These are phyloP conservation scores for Sarcocystis neurona DNA, from an alignment of 169 alveolate genomes.

Conservation along the genomic window DNA sequence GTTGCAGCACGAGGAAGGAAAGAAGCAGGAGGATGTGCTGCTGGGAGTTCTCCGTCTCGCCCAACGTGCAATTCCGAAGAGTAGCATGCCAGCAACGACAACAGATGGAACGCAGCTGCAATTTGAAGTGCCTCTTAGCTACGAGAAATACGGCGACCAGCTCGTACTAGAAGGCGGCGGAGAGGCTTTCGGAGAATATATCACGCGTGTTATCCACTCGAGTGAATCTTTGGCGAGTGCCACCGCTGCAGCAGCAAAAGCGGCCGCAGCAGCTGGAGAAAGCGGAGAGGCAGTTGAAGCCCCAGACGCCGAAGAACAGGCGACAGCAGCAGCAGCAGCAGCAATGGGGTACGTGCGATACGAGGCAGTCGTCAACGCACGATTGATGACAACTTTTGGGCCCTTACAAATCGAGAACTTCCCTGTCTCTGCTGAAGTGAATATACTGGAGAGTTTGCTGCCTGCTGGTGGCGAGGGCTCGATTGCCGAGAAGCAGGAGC, in stretches of 20 bases:
- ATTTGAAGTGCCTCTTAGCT: neutral
- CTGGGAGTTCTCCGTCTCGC: too few species aligned
- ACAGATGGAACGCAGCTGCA: too few species aligned
- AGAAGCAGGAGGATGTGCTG: too few species aligned
- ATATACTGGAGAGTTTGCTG: neutral
- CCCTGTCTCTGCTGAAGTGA: neutral
- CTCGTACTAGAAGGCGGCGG: slow-evolving; percentile 18
- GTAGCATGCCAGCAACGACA: too few species aligned
- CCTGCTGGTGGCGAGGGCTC: neutral
- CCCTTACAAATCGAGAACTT: neutral
- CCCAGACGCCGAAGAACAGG: neutral
- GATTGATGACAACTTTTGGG: slow-evolving; percentile 11
- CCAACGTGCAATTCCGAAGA: too few species aligned
- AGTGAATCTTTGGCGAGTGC: too few species aligned
- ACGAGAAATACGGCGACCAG: neutral
- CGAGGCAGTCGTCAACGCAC: neutral
- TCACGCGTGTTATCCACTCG: neutral
- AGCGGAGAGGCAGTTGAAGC: neutral
- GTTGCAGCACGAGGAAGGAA: slow-evolving; percentile 12
- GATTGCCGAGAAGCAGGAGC: neutral
- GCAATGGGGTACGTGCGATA: neutral
- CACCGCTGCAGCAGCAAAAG: neutral
- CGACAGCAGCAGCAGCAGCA: neutral
- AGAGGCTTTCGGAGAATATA: neutral
- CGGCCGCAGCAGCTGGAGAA: neutral